Evolutionary conservation across 495 filamentous ascomycete species (phyloP), one percentile per base, ranked within the genome.

Genomic region (Penicillium ochrochloron): DNA sequence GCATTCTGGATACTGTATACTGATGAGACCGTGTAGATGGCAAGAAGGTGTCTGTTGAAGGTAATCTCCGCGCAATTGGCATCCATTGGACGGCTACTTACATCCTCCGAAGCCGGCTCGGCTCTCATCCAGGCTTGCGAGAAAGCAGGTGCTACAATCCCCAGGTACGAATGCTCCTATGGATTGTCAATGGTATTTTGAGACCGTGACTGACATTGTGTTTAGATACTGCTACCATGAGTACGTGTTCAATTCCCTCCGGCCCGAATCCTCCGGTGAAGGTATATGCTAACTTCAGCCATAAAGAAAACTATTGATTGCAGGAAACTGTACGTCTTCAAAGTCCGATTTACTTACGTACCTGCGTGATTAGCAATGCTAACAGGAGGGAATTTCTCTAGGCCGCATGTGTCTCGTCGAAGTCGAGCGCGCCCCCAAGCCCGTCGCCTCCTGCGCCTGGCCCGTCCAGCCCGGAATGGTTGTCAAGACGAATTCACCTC

Each of bases 111-210:
- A 83, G 81, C 81, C 67, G 95, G 95, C 57, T 94, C 95, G 57
- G 95, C 95, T 66, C 86, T 99, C 69, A 99, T 99, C 75, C 95
- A 99, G 83, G 95, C 95, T 68, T 98, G 95, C 83, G 95, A 99
- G 80, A 97, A 99, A 80, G 95, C 95, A 61, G 95, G 95, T 66
- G 86, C 82, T 59, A 92, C 89, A n/a, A 86, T 97, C 69, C 93
- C 93, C 64, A 93, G 91, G 90, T 91, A 79, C 63, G 80, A 67
- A 42, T 44, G 48, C 34, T 34, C 3, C 21, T 14, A 15, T n/a
- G 25, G 48, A 37, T 37, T 33, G 50, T 5, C 31, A 12, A 34
- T 25, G 4, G 7, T 46, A 8, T 10, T 25, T 58, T 31, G 7
- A 58, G 3, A 9, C 12, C 51, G 39, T 72, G n/a, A 63, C 85